A percentile compares a stretch with the other conserved stretches of the same genome.
Conservation (phyloP, 768 basidiomycete genomes). For the Amanita rimosa region DNA sequence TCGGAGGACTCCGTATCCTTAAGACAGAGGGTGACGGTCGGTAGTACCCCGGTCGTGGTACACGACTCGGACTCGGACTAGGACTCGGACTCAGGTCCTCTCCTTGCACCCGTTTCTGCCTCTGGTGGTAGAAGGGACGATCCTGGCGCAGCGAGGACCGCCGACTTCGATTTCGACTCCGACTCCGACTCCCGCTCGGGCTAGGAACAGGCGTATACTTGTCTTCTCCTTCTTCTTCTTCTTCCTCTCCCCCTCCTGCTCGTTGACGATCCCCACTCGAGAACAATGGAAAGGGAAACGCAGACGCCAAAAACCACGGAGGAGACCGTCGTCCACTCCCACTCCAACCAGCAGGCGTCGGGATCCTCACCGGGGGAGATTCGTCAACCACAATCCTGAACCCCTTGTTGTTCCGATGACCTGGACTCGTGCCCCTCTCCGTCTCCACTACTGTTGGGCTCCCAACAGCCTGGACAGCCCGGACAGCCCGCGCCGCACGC, state of each 20-base stretch:
- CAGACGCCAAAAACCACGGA: background rate
- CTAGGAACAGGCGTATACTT: slow-evolving; percentile 2
- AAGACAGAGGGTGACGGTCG: slow-evolving; percentile 12
- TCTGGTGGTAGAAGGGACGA: background rate
- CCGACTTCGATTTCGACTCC: background rate
- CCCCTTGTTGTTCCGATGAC: slow-evolving; percentile 5
- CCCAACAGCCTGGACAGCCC: slow-evolving; percentile 4
- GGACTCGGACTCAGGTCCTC: background rate
- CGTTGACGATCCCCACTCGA: background rate
- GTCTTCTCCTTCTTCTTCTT: background rate
- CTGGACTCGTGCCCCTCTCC: background rate
- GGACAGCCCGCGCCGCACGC: slow-evolving; percentile 10
- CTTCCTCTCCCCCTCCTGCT: background rate
- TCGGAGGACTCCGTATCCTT: slow-evolving; percentile 46
- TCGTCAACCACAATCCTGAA: slow-evolving; percentile 17
- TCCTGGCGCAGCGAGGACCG: background rate
- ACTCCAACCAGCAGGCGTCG: background rate
- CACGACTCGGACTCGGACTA: background rate
- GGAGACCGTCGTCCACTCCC: background rate
- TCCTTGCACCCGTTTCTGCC: background rate
- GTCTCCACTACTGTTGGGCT: background rate
- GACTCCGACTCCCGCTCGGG: background rate
- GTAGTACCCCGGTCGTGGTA: slow-evolving; percentile 9
- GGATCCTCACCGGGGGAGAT: slow-evolving; percentile 12
- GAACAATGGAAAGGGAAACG: slow-evolving; percentile 3